Percentiles rank a stretch among this genome's conserved stretches.
Conservation (phyloP, 306 rosid species). For the Medicago truncatula region DNA sequence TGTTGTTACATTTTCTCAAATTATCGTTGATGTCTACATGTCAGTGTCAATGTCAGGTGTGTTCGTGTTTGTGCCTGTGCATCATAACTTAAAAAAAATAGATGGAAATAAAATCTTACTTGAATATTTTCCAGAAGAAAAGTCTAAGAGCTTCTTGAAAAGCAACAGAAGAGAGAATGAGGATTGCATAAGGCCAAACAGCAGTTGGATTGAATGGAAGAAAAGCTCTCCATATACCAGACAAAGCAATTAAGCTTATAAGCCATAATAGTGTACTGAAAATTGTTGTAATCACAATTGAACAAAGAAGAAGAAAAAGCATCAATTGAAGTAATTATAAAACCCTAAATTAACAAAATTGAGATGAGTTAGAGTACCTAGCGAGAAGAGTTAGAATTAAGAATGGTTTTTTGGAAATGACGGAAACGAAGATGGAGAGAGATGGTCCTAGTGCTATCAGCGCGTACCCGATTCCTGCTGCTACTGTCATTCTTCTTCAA, state of each 20-base stretch:
- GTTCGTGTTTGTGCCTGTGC: neutral
- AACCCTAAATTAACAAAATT: neutral
- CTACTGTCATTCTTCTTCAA: constrained; percentile 59
- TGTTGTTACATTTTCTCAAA: neutral
- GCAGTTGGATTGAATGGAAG: constrained; percentile 65
- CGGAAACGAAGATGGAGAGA: constrained; percentile 81
- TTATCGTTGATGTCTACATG: neutral
- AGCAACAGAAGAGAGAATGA: constrained; percentile 72
- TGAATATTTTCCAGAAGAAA: constrained; percentile 78
- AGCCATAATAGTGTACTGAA: constrained; percentile 88
- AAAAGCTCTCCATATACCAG: constrained; percentile 88
- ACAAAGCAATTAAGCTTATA: constrained; percentile 76
- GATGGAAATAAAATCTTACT: constrained; percentile 50
- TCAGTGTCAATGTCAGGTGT: neutral
- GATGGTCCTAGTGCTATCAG: constrained; percentile 89
- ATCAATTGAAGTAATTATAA: neutral
- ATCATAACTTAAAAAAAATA: neutral
- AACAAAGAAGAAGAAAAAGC: too few species aligned
- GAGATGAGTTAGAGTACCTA: constrained; percentile 49
- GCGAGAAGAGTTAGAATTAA: constrained; percentile 89
- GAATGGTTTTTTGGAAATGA: constrained; percentile 86
- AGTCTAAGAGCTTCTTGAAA: constrained; percentile 92
- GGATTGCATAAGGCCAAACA: constrained; percentile 80
- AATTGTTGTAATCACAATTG: constrained; percentile 43
- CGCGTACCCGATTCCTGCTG: constrained; percentile 90